Percentiles rank a stretch among this genome's conserved stretches.
phyloP scores from a whole-genome alignment of 2,329 filamentous ascomycete species.

The Calycina herbarum region DNA sequence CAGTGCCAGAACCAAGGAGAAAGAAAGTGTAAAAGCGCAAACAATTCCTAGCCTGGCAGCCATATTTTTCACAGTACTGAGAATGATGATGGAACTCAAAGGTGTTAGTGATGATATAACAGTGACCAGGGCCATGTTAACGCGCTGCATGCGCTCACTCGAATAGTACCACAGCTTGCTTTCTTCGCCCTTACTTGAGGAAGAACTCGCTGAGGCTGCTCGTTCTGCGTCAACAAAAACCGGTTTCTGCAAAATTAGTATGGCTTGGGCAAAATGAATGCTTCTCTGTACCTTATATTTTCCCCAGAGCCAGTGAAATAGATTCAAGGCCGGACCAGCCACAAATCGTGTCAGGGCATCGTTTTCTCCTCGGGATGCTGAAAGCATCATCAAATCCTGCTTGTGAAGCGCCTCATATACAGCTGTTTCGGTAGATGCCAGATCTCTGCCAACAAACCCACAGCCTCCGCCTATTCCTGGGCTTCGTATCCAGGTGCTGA shows the following conservation, averaged over 20 bases:
- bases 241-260: not conserved
- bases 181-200: slow-evolving; percentile 16
- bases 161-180: slow-evolving; percentile 18
- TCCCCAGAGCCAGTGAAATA: slow-evolving; percentile 11
- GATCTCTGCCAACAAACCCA: slow-evolving; percentile 21
- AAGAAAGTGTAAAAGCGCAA: slow-evolving; percentile 21
- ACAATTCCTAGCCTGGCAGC: slow-evolving; percentile 17
- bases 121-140: slow-evolving; percentile 21
- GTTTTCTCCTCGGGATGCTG: slow-evolving; percentile 19
- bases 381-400: slow-evolving; percentile 20
- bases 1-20: slow-evolving; percentile 17
- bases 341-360: slow-evolving; percentile 23
- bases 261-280: not conserved
- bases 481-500: slow-evolving; percentile 21
- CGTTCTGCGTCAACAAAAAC: slow-evolving; percentile 15
- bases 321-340: slow-evolving; percentile 15
- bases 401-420: slow-evolving; percentile 17
- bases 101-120: slow-evolving; percentile 22
- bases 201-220: not conserved
- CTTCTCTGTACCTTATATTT: slow-evolving; percentile 11
- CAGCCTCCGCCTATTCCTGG: slow-evolving; percentile 17
- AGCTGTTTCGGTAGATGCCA: slow-evolving; percentile 18
- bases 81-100: slow-evolving; percentile 19
- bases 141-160: slow-evolving; percentile 9
- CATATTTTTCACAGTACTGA: slow-evolving; percentile 16